phyloP scores from a whole-genome alignment of 257 asterid genomes.

The Solanum lignicaule region DNA sequence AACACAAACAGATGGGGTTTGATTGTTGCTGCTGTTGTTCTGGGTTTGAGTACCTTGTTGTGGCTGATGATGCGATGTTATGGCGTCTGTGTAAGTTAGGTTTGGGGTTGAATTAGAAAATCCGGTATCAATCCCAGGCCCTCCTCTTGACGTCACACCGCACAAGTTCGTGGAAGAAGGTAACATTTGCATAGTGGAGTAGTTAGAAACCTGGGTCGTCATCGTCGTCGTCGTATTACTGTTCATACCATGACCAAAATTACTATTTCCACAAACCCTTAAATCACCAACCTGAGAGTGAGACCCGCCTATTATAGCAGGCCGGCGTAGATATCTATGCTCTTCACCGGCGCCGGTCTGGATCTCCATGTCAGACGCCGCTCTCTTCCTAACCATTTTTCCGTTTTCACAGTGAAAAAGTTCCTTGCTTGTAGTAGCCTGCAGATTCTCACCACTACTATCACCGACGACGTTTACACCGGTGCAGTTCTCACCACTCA shows the following conservation, averaged over 20 bases:
- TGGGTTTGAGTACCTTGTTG: slow-evolving; percentile 4
- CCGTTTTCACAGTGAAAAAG: not conserved
- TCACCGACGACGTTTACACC: not conserved
- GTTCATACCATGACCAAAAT: not conserved
- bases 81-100: slow-evolving; percentile 19
- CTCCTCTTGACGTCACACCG: slow-evolving; percentile 35
- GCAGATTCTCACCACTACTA: slow-evolving; percentile 3
- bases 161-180: slow-evolving; percentile 32
- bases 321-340: slow-evolving; percentile 44
- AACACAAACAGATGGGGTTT: slow-evolving; percentile 51
- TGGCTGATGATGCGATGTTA: slow-evolving; percentile 3
- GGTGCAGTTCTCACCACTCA: slow-evolving; percentile 12
- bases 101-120: slow-evolving; percentile 17
- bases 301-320: slow-evolving; percentile 3
- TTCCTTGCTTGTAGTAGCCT: not conserved
- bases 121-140: slow-evolving; percentile 19
- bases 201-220: slow-evolving; percentile 39
- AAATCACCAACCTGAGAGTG: not conserved
- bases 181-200: slow-evolving; percentile 49
- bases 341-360: slow-evolving; percentile 18
- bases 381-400: slow-evolving; percentile 63
- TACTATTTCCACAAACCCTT: not conserved
- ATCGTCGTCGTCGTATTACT: not conserved
- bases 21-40: not conserved
- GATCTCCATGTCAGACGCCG: slow-evolving; percentile 73